A percentile compares a stretch with the other conserved stretches of the same genome.
These are phyloP conservation scores for Elongisporangium undulatum DNA, from an alignment of 352 stramenopile species.

Conservation along the genomic window DNA sequence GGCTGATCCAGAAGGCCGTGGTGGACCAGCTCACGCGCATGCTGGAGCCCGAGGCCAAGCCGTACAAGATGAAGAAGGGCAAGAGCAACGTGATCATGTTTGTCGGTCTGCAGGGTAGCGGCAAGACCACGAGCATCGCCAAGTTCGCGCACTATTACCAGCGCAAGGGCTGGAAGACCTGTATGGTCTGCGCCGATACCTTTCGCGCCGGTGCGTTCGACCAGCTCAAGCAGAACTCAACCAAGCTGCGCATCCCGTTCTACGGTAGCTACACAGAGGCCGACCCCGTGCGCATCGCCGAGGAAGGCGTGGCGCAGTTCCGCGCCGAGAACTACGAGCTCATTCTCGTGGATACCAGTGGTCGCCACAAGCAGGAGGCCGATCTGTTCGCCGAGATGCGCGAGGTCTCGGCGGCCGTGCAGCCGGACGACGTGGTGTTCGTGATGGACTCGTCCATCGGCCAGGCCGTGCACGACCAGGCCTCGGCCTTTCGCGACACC, in stretches of 20 bases:
- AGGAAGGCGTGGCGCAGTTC: slow-evolving; percentile 98
- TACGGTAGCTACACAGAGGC: slow-evolving; percentile 98
- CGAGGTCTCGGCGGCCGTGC: slow-evolving; percentile 94
- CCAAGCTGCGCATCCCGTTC: slow-evolving; percentile 97
- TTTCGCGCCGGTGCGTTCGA: slow-evolving; percentile 98
- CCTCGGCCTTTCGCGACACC: slow-evolving; percentile 92
- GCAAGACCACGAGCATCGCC: slow-evolving; percentile 99
- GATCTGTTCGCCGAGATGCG: slow-evolving; percentile 99
- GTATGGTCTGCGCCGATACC: slow-evolving; percentile 99
- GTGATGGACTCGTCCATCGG: slow-evolving; percentile 99
- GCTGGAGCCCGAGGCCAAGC: slow-evolving; percentile 80
- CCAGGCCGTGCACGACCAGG: slow-evolving; percentile 97
- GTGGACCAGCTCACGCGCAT: slow-evolving; percentile 89
- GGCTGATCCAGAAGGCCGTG: slow-evolving; percentile 89
- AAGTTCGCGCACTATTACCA: slow-evolving; percentile 99
- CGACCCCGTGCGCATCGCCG: slow-evolving; percentile 96
- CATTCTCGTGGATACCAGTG: slow-evolving; percentile 99
- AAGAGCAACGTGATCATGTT: slow-evolving; percentile 94
- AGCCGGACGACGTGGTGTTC: slow-evolving; percentile 97
- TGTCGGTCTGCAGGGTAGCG: slow-evolving; percentile 92
- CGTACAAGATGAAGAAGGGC: slow-evolving; percentile 90
- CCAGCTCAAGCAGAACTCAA: slow-evolving; percentile 99
- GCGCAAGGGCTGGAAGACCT: slow-evolving; percentile 96
- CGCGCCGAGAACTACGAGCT: slow-evolving; percentile 96
- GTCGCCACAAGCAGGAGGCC: slow-evolving; percentile 97